These are phyloP conservation scores for Tylopilus felleus DNA, from an alignment of 768 basidiomycete species.

Conservation along the genomic window DNA sequence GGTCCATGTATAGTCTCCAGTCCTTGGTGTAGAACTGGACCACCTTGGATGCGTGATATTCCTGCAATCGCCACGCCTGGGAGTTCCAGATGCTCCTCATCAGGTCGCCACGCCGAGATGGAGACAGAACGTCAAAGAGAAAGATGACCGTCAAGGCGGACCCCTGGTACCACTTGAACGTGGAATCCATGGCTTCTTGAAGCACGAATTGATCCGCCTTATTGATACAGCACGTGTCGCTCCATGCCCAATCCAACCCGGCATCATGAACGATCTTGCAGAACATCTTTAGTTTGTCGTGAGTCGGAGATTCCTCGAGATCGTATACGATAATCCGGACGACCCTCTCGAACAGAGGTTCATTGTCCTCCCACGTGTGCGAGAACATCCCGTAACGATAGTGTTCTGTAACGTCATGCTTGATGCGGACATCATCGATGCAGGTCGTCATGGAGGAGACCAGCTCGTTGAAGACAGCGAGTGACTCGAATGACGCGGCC, in stretches of 20 bases:
- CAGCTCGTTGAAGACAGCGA: too few species aligned
- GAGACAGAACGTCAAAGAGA: not conserved
- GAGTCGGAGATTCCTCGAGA: not conserved
- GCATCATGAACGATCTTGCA: not conserved
- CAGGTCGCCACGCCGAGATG: not conserved
- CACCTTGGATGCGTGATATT: not conserved
- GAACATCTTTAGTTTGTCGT: conserved; percentile 4
- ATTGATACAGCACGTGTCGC: conserved; percentile 8
- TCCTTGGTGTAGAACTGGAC: not conserved
- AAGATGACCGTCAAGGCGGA: not conserved
- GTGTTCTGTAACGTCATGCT: too few species aligned
- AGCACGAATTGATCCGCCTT: not conserved
- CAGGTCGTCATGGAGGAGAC: too few species aligned
- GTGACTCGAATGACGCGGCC: too few species aligned
- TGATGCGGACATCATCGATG: too few species aligned
- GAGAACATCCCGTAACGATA: too few species aligned
- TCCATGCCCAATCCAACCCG: conserved; percentile 7
- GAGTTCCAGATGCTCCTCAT: not conserved
- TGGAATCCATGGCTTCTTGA: not conserved
- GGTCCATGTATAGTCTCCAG: not conserved
- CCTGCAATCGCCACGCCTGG: not conserved
- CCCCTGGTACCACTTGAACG: not conserved
- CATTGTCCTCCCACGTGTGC: not conserved
- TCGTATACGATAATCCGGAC: not conserved
- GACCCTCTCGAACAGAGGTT: not conserved